phyloP scores from a whole-genome alignment of 371 early-diverging fungal species.

The Mucor piriformis region DNA sequence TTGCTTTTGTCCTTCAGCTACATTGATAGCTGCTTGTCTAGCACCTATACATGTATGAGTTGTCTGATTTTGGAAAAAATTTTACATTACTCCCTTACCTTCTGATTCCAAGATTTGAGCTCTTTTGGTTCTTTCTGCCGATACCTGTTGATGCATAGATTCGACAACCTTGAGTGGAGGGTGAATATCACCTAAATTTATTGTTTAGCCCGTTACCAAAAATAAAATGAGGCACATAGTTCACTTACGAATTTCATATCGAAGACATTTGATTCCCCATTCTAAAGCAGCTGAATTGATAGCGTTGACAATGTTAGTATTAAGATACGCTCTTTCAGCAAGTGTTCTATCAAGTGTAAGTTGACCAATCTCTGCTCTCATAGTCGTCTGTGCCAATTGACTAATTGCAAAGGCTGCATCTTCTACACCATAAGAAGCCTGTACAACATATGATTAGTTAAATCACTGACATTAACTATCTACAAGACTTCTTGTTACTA shows the following conservation, averaged over 20 bases:
- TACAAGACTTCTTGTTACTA: background rate
- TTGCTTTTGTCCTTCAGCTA: constrained; percentile 1
- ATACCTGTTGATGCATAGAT: constrained; percentile 2
- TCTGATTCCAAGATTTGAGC: constrained; percentile 4
- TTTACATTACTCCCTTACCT: background rate
- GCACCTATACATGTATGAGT: background rate
- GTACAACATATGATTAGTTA: background rate
- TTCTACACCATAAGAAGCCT: background rate
- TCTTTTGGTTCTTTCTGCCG: constrained; percentile 1
- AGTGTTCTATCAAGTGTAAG: background rate
- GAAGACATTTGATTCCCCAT: constrained; percentile 6
- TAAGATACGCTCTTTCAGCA: background rate
- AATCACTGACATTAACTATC: background rate
- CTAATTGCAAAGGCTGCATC: background rate
- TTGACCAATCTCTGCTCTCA: constrained; percentile 1
- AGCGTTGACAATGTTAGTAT: background rate
- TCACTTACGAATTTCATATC: constrained; percentile 7
- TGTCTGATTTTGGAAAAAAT: background rate
- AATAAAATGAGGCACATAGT: background rate
- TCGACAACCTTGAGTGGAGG: constrained; percentile 1
- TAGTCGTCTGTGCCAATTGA: background rate
- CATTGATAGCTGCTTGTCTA: constrained; percentile 8
- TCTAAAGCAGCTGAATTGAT: background rate
- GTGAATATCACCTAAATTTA: background rate
- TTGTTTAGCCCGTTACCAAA: background rate